Conservation (phyloP, 2,329 filamentous ascomycete genomes). For the Lachnellula suecica region DNA sequence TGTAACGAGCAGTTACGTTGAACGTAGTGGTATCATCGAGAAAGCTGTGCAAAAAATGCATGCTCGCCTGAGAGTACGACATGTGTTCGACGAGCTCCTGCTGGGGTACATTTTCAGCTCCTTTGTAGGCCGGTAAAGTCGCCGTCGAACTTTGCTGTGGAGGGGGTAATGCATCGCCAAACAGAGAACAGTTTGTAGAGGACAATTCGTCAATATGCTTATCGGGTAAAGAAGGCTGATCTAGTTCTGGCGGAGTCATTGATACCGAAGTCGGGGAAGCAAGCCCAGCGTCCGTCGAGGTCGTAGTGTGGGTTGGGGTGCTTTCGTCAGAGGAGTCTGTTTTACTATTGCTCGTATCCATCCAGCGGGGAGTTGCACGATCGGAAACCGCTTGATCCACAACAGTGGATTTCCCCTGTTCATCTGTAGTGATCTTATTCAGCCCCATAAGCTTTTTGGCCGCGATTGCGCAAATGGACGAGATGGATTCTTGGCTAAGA, state of each 20-base stretch:
- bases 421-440: slow-evolving; percentile 10
- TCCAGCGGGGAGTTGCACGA: neutral
- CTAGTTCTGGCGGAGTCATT: too few species aligned
- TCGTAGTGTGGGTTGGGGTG: neutral
- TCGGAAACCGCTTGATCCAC: neutral
- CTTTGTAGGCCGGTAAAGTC: neutral
- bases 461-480: slow-evolving; percentile 5
- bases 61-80: slow-evolving; percentile 40
- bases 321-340: neutral
- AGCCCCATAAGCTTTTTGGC: slow-evolving; percentile 23
- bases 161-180: neutral
- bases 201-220: too few species aligned
- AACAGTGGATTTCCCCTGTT: neutral
- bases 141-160: neutral
- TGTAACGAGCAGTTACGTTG: slow-evolving; percentile 37
- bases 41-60: slow-evolving; percentile 39
- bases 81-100: slow-evolving; percentile 35
- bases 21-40: slow-evolving; percentile 39
- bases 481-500: slow-evolving; percentile 33
- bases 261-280: too few species aligned
- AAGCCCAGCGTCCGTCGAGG: too few species aligned
- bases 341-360: neutral
- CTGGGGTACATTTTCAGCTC: slow-evolving; percentile 10
- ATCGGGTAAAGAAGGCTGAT: too few species aligned
- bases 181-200: too few species aligned